These are phyloP conservation scores for Elaphomyces granulatus DNA, from an alignment of 495 filamentous ascomycete genomes.

Conservation along the genomic window DNA sequence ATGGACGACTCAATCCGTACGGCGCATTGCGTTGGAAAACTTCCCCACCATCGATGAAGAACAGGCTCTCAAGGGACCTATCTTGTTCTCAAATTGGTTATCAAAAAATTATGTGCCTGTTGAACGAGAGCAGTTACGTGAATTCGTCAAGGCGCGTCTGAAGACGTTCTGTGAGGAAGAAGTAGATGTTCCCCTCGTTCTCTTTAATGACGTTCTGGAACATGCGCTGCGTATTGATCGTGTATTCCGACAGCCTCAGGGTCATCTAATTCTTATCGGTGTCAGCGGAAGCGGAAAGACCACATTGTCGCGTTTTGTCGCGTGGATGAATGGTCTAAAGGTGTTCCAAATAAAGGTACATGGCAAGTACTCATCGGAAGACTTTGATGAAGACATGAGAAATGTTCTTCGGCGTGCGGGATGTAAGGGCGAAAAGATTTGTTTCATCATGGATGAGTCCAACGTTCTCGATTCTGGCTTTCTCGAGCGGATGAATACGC, in stretches of 20 bases:
- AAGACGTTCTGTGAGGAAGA: conserved; percentile 99
- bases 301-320: conserved; percentile 91
- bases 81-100: conserved; percentile 98
- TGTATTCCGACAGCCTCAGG: conserved; percentile 96
- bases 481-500: conserved; percentile 96
- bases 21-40: conserved; percentile 70
- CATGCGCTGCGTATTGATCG: conserved; percentile 96
- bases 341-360: conserved; percentile 99
- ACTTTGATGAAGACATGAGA: conserved; percentile 94
- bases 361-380: conserved; percentile 93
- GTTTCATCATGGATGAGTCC: conserved; percentile 99
- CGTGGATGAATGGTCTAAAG: conserved; percentile 99
- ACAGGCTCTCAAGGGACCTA: conserved; percentile 81
- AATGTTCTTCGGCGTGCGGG: conserved; percentile 87
- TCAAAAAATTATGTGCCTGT: conserved; percentile 97
- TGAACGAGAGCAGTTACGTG: conserved; percentile 80
- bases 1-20: conserved; percentile 82
- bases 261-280: conserved; percentile 94
- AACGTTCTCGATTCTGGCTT: conserved; percentile 98
- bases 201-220: conserved; percentile 97
- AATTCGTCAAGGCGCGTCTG: conserved; percentile 93
- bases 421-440: conserved; percentile 98
- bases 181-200: conserved; percentile 89
- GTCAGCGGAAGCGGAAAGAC: conserved; percentile 98
- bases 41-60: conserved; percentile 87